Evolutionary conservation across 495 filamentous ascomycete species (phyloP).

Genomic region (Aspergillus sclerotioniger): DNA sequence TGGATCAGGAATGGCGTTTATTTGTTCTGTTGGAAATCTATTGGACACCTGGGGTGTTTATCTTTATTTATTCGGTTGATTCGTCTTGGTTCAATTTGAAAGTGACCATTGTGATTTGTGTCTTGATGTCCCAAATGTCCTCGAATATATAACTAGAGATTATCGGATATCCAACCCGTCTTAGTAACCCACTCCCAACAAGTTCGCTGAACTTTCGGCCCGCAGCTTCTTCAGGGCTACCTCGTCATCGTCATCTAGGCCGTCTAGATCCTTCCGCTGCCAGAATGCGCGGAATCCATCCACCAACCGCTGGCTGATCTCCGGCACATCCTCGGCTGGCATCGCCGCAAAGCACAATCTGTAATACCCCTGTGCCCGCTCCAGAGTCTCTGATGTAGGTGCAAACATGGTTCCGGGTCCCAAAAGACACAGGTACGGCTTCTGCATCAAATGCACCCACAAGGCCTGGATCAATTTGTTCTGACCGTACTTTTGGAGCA

Average conservation of each 20-base stretch:
- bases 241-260: constrained; percentile 55
- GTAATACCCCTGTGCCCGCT: constrained; percentile 61
- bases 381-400: constrained; percentile 50
- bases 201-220: constrained; percentile 16
- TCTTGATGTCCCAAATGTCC: too few species aligned
- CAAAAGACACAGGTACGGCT: constrained; percentile 64
- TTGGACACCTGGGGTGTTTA: too few species aligned
- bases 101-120: too few species aligned
- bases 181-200: constrained; percentile 26
- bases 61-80: too few species aligned
- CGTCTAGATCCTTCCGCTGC: constrained; percentile 62
- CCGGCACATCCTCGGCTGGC: constrained; percentile 61
- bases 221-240: constrained; percentile 18
- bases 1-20: too few species aligned
- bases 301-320: constrained; percentile 59
- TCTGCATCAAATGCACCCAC: constrained; percentile 69
- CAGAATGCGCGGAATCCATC: constrained; percentile 72
- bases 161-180: too few species aligned
- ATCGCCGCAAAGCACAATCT: constrained; percentile 88
- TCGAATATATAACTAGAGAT: too few species aligned
- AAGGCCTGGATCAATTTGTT: constrained; percentile 56
- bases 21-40: too few species aligned
- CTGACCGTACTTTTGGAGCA: constrained; percentile 47
- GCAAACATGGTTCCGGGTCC: constrained; percentile 70
- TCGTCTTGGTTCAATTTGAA: too few species aligned